Conservation (phyloP, 2,329 filamentous ascomycete genomes). For the Exophiala calicioides region DNA sequence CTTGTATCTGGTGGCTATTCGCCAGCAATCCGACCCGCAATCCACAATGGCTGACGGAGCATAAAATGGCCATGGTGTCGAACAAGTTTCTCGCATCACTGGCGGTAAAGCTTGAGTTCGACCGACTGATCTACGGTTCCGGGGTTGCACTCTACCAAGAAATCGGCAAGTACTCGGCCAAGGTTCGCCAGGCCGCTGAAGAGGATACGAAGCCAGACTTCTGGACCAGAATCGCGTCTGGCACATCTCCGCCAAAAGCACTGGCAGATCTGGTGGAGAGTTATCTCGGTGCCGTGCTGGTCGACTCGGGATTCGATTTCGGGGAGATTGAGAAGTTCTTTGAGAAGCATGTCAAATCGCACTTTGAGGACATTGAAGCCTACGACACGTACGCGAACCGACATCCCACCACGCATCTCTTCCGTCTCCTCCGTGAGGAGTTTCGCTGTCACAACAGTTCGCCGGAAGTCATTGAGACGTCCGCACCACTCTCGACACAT, state of each 20-base stretch:
- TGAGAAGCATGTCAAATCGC: constrained; percentile 68
- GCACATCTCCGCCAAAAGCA: constrained; percentile 47
- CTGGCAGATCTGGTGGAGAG: constrained; percentile 88
- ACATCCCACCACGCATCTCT: constrained; percentile 76
- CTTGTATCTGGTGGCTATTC: constrained; percentile 80
- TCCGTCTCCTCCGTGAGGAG: constrained; percentile 62
- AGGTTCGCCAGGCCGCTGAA: constrained; percentile 47
- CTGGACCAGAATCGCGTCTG: constrained; percentile 43
- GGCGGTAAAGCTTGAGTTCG: constrained; percentile 74
- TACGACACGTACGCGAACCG: constrained; percentile 87
- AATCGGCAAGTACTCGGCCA: constrained; percentile 45
- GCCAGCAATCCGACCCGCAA: constrained; percentile 73
- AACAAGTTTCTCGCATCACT: constrained; percentile 90
- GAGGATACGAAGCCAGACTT: constrained; percentile 41
- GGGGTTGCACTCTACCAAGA: constrained; percentile 34
- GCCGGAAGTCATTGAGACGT: constrained; percentile 40
- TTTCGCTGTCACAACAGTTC: constrained; percentile 65
- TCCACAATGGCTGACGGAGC: constrained; percentile 95
- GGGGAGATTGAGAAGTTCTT: constrained; percentile 75
- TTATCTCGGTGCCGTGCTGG: constrained; percentile 85
- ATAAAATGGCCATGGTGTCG: constrained; percentile 99
- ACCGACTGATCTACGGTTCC: constrained; percentile 66
- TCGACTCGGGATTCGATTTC: constrained; percentile 83
- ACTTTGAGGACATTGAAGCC: constrained; percentile 80
- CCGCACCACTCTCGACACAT: neutral